Percentiles rank a stretch among this genome's conserved stretches.
Evolutionary conservation across 805 yeast species (phyloP).

Genomic region (Cyberlindnera subsufficiens): DNA sequence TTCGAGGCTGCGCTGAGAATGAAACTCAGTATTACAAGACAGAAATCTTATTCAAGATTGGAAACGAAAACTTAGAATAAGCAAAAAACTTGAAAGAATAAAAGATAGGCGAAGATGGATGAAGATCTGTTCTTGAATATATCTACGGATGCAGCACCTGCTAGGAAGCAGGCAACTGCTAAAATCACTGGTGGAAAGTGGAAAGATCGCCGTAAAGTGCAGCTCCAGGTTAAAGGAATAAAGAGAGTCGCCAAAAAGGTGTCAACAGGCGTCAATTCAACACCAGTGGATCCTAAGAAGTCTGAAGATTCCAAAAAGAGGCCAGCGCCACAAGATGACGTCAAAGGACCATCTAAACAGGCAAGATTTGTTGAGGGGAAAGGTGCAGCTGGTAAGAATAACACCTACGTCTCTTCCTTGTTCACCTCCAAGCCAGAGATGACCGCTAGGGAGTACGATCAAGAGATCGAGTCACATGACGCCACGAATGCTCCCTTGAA

Average conservation of each 20-base stretch:
- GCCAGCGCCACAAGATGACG: constrained; percentile 11
- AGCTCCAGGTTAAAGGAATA: constrained; percentile 18
- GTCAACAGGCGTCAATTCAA: constrained; percentile 7
- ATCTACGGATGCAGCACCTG: constrained; percentile 30
- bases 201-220: constrained; percentile 65
- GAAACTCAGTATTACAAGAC: background rate
- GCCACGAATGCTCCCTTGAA: constrained; percentile 84
- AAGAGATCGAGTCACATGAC: constrained; percentile 26
- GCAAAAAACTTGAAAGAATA: too few relatives aligned
- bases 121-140: constrained; percentile 78
- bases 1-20: background rate
- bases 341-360: constrained; percentile 28
- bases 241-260: constrained; percentile 5
- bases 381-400: constrained; percentile 47
- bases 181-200: constrained; percentile 71
- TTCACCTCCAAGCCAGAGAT: constrained; percentile 66
- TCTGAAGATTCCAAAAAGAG: constrained; percentile 3
- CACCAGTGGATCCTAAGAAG: constrained; percentile 4
- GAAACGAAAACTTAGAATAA: too few relatives aligned
- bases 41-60: too few relatives aligned
- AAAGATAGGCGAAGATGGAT: constrained; percentile 30
- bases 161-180: constrained; percentile 17
- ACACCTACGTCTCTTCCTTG: constrained; percentile 77
- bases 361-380: constrained; percentile 40
- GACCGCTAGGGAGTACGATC: constrained; percentile 33